Conservation (phyloP, 1,284 basidiomycete species). For the Takashimella tepidaria region DNA sequence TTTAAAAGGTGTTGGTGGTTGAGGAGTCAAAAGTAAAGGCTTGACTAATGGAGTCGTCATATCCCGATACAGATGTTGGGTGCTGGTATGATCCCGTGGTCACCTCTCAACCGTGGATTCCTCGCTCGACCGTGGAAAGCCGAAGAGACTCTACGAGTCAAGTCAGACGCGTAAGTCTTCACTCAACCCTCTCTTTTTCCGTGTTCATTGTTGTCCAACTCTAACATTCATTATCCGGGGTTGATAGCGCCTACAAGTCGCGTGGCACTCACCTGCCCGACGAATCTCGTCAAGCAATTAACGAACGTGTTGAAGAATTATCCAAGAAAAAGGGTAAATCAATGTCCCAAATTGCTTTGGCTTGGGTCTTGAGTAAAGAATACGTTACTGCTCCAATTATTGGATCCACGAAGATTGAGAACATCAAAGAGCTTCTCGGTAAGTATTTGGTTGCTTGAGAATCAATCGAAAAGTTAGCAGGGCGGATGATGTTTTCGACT, state of each 20-base stretch:
- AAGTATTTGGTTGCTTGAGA: not conserved
- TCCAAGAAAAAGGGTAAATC: conserved; percentile 53
- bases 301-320: conserved; percentile 53
- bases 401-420: conserved; percentile 35
- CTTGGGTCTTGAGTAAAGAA: conserved; percentile 51
- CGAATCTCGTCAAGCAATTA: conserved; percentile 30
- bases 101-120: conserved; percentile 32
- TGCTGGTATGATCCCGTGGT: conserved; percentile 47
- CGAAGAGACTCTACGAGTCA: conserved; percentile 20
- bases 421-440: conserved; percentile 37
- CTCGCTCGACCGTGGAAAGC: conserved; percentile 27
- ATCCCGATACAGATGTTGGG: conserved; percentile 30
- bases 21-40: not conserved
- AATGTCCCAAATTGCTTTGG: conserved; percentile 58
- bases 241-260: conserved; percentile 4
- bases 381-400: conserved; percentile 42
- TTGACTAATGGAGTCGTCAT: not conserved
- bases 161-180: conserved; percentile 15
- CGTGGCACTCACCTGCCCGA: conserved; percentile 3
- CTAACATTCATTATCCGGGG: not conserved
- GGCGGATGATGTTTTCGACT: no score
- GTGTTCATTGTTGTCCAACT: not conserved
- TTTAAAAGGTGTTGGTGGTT: no score
- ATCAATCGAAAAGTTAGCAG: not conserved
- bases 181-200: not conserved